A percentile compares a stretch with the other conserved stretches of the same genome.
phyloP scores from a whole-genome alignment of 352 stramenopile genomes.

The Phytophthora pistaciae region DNA sequence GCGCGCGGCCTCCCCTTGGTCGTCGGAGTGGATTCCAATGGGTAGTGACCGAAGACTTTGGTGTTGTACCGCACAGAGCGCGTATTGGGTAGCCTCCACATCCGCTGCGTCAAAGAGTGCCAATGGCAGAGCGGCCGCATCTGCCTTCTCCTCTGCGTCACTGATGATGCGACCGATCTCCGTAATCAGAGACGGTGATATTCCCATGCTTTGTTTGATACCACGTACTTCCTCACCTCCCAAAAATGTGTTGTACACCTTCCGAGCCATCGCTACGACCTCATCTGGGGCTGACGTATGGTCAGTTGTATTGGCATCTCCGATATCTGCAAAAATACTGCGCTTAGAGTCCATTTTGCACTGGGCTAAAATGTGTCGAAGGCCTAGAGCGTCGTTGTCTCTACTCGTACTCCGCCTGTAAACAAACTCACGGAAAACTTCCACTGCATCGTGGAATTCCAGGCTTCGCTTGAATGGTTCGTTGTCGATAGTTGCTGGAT shows the following conservation, averaged over 20 bases:
- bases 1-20: background rate
- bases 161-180: slow-evolving; percentile 41
- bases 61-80: slow-evolving; percentile 24
- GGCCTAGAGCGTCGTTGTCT: background rate
- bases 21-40: background rate
- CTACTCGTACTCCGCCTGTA: slow-evolving; percentile 1
- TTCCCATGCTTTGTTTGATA: slow-evolving; percentile 5
- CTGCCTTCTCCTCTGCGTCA: background rate
- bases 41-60: slow-evolving; percentile 2
- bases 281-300: slow-evolving; percentile 6
- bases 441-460: slow-evolving; percentile 69
- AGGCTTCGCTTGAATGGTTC: slow-evolving; percentile 36
- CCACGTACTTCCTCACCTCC: background rate
- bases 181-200: slow-evolving; percentile 36
- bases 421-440: slow-evolving; percentile 51
- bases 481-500: slow-evolving; percentile 7
- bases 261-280: slow-evolving; percentile 15
- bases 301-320: background rate
- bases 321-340: slow-evolving; percentile 9
- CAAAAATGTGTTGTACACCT: slow-evolving; percentile 32
- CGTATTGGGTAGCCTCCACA: slow-evolving; percentile 61
- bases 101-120: slow-evolving; percentile 67
- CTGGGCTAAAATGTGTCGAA: slow-evolving; percentile 26
- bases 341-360: slow-evolving; percentile 34
- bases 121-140: slow-evolving; percentile 19